phyloP scores from a whole-genome alignment of 192 early-diverging fungal species.

The Gigaspora rosea region DNA sequence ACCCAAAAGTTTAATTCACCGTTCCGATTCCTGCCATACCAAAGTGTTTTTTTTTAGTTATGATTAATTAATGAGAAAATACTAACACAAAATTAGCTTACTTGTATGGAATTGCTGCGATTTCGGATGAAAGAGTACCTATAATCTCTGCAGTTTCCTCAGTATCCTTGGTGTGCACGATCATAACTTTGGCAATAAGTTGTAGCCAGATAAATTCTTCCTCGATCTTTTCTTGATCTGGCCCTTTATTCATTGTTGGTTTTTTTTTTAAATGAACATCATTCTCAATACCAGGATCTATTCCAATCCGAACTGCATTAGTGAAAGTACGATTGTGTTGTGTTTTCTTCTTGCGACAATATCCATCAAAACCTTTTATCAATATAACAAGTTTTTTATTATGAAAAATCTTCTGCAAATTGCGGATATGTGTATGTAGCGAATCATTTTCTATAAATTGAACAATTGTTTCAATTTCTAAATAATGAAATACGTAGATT shows the following conservation, averaged over 20 bases:
- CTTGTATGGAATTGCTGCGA: constrained; percentile 42
- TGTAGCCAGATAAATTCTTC: constrained; percentile 36
- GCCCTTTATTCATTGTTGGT: constrained; percentile 10
- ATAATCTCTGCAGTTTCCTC: constrained; percentile 42
- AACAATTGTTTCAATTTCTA: constrained; percentile 23
- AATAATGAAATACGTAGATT: constrained; percentile 27
- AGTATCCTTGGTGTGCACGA: constrained; percentile 37
- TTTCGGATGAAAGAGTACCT: constrained; percentile 33
- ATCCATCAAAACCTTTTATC: constrained; percentile 43
- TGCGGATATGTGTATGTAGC: constrained; percentile 14
- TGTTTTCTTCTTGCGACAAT: constrained; percentile 36
- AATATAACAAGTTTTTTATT: constrained; percentile 37
- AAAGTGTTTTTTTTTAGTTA: not conserved
- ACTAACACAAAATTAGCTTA: constrained; percentile 19
- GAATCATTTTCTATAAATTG: constrained; percentile 26
- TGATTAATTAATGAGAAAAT: not conserved
- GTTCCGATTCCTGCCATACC: constrained; percentile 17
- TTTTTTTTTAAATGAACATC: not conserved
- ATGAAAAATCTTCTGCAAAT: constrained; percentile 3
- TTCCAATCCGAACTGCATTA: constrained; percentile 27
- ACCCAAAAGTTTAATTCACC: constrained; percentile 25
- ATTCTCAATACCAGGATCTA: not conserved
- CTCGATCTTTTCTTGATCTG: constrained; percentile 32
- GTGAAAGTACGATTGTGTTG: constrained; percentile 35
- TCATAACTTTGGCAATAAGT: constrained; percentile 33